Conservation (phyloP, 257 asterid species). For the Penstemon davidsonii region DNA sequence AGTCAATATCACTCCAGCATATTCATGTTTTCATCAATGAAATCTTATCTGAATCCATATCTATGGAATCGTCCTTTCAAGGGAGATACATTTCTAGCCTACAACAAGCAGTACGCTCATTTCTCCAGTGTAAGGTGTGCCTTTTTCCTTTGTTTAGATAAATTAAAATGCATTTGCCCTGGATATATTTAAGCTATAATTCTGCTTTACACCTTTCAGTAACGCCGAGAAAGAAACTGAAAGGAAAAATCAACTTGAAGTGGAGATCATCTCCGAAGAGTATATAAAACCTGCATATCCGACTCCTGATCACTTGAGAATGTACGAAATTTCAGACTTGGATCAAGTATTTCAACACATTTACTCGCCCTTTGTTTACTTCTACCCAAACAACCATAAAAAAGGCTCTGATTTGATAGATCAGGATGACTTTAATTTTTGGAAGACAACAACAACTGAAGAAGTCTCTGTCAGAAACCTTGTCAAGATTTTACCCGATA, state of each 20-base stretch:
- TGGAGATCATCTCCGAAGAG: slow-evolving; percentile 8
- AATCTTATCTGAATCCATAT: no score
- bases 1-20: no score
- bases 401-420: not conserved
- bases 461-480: not conserved
- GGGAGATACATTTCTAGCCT: no score
- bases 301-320: slow-evolving; percentile 5
- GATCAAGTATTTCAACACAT: not conserved
- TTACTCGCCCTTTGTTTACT: not conserved
- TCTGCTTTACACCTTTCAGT: no score
- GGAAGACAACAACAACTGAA: not conserved
- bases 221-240: no score
- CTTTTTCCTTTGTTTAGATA: no score
- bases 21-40: no score
- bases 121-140: no score
- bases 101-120: no score
- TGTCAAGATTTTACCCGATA: not conserved
- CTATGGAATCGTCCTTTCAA: no score
- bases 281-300: slow-evolving; percentile 10
- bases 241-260: not conserved
- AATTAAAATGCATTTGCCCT: no score
- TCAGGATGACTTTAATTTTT: not conserved
- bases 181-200: no score
- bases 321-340: not conserved
- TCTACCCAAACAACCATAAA: not conserved